phyloP scores from a whole-genome alignment of 768 basidiomycete species.

The Gloeostereum incarnatum region DNA sequence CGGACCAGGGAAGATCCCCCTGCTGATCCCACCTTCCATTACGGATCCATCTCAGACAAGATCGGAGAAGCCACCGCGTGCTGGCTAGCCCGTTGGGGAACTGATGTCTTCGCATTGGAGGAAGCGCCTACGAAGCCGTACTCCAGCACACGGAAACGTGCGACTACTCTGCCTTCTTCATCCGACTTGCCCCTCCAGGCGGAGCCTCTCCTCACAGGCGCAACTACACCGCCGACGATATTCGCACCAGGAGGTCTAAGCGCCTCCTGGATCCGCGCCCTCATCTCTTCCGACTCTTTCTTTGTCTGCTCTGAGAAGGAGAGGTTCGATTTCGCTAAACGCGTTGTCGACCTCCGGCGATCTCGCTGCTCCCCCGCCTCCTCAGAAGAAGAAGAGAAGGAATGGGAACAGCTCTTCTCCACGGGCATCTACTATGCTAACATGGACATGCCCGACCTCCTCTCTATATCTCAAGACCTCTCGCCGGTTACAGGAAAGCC shows the following conservation, averaged over 20 bases:
- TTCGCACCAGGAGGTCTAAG: slow-evolving; percentile 44
- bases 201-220: too few species aligned
- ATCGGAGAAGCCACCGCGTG: slow-evolving; percentile 85
- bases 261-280: slow-evolving; percentile 63
- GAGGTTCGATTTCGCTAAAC: slow-evolving; percentile 69
- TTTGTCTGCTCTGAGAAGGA: slow-evolving; percentile 75
- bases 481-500: slow-evolving; percentile 62
- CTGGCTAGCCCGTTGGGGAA: slow-evolving; percentile 84
- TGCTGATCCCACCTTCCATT: slow-evolving; percentile 37
- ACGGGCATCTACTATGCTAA: slow-evolving; percentile 79
- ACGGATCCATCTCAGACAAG: slow-evolving; percentile 86
- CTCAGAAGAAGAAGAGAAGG: slow-evolving; percentile 52
- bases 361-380: slow-evolving; percentile 41
- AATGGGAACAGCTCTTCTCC: slow-evolving; percentile 64
- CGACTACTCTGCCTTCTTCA: slow-evolving; percentile 18
- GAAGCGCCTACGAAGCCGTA: slow-evolving; percentile 23
- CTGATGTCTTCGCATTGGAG: slow-evolving; percentile 66
- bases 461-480: slow-evolving; percentile 61
- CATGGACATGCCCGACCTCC: slow-evolving; percentile 82
- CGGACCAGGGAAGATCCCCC: slow-evolving; percentile 3
- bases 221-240: too few species aligned
- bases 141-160: slow-evolving; percentile 14
- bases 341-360: slow-evolving; percentile 68
- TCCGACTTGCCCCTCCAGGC: slow-evolving; percentile 4
- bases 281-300: slow-evolving; percentile 70